Evolutionary conservation across 495 filamentous ascomycete species (phyloP), one percentile per base, ranked within the genome.

Genomic region (Lasiosphaeria ovina): DNA sequence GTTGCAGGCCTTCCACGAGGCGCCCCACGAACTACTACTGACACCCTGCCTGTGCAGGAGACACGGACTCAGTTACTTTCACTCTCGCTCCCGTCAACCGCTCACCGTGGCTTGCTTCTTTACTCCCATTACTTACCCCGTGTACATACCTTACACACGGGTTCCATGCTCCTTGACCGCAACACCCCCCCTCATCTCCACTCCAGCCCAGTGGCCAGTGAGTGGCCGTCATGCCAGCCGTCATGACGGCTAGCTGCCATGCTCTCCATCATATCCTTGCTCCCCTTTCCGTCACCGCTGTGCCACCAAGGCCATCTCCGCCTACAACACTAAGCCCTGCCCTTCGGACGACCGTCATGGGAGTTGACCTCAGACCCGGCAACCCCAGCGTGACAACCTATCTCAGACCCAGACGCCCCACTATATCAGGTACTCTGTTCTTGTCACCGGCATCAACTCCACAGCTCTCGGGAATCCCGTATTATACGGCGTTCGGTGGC

Each of bases 391-490:
- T 14, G 7, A 5, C 16, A n/a, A 47, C 44, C 44, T n/a, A 47
- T 5, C 12, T n/a, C 5, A n/a, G 44, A 47, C 44, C 44, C 12
- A 11, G 44, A 47, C 44, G 44, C 12, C 16, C 44, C 44, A 47
- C 44, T 47, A 7, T 42, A 11, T 47, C 12, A 47, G 44, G 16
- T n/a, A 47, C 4, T 47, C 44, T n/a, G 44, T 47, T 4, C 44
- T 47, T 7, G 49, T 31, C 42, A 35, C 8, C 35, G 47, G 56
- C 55, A 55, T 35, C 36, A 11, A 57, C 55, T 48, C 8, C 11
- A 45, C 38, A 12, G 55, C 35, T 52, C 54, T 63, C 66, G 63
- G 66, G 44, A 57, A 65, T 14, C 61, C 69, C 66, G 69, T 71
- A 58, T 68, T 71, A 69, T 71, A 68, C 63, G 57, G 54, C 11